A percentile compares a stretch with the other conserved stretches of the same genome.
phyloP scores from a whole-genome alignment of 176 grass and related monocot species.

The Triticum dicoccoides region DNA sequence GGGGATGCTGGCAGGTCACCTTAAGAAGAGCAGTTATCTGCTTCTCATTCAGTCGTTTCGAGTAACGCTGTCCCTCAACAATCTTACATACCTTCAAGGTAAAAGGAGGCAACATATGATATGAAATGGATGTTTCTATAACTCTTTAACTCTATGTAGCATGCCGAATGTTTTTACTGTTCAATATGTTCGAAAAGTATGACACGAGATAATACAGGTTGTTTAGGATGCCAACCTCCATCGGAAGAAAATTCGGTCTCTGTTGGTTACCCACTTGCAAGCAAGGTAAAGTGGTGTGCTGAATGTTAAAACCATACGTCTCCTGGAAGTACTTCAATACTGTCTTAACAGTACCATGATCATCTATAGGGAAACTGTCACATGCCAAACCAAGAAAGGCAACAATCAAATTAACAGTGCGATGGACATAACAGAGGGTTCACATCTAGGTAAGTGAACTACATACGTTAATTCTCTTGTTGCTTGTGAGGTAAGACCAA shows the following conservation, averaged over 20 bases:
- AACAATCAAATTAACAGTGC: neutral
- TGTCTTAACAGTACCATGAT: slow-evolving; percentile 61
- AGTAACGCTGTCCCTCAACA: slow-evolving; percentile 66
- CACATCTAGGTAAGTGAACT: slow-evolving; percentile 21
- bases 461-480: slow-evolving; percentile 66
- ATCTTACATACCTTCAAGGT: slow-evolving; percentile 60
- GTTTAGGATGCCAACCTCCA: slow-evolving; percentile 48
- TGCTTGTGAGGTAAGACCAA: slow-evolving; percentile 63
- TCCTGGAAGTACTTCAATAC: slow-evolving; percentile 66
- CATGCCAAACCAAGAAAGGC: neutral
- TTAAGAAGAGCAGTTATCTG: slow-evolving; percentile 66
- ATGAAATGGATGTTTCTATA: neutral
- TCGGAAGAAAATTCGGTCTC: slow-evolving; percentile 67
- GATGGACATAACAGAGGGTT: slow-evolving; percentile 7
- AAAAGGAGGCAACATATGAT: neutral
- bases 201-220: neutral
- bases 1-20: slow-evolving; percentile 62
- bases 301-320: slow-evolving; percentile 60
- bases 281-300: slow-evolving; percentile 66
- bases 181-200: neutral
- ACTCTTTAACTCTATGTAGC: neutral
- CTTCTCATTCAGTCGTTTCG: slow-evolving; percentile 67
- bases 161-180: neutral
- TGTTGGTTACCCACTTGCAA: slow-evolving; percentile 74
- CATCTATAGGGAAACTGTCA: slow-evolving; percentile 56